A percentile compares a stretch with the other conserved stretches of the same genome.
These are phyloP conservation scores for Plicaturopsis crispa DNA, from an alignment of 768 basidiomycete genomes.

Conservation along the genomic window DNA sequence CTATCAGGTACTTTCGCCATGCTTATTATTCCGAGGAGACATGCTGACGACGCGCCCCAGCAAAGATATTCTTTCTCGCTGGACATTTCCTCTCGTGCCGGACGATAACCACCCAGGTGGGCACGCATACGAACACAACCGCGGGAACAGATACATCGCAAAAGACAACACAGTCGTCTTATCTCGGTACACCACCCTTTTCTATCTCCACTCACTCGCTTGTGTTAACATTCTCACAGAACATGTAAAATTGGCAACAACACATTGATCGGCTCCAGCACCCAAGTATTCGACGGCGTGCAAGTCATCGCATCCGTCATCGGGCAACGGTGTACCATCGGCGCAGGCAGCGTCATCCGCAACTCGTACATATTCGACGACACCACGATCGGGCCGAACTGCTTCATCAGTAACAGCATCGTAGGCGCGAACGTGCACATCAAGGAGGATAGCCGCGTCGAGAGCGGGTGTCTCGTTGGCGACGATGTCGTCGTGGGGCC, in stretches of 20 bases:
- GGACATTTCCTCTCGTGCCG: slow-evolving; percentile 94
- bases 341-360: slow-evolving; percentile 57
- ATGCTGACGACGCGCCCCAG: slow-evolving; percentile 29
- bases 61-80: slow-evolving; percentile 87
- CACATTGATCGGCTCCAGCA: slow-evolving; percentile 78
- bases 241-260: slow-evolving; percentile 78
- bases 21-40: slow-evolving; percentile 1
- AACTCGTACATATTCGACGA: slow-evolving; percentile 83
- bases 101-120: slow-evolving; percentile 88
- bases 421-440: slow-evolving; percentile 73
- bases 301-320: slow-evolving; percentile 69
- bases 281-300: slow-evolving; percentile 59
- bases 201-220: slow-evolving; percentile 1
- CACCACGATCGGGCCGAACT: slow-evolving; percentile 61
- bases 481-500: slow-evolving; percentile 78
- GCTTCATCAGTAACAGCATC: slow-evolving; percentile 71
- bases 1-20: slow-evolving; percentile 57
- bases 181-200: slow-evolving; percentile 52
- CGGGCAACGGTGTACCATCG: slow-evolving; percentile 69
- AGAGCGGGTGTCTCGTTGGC: slow-evolving; percentile 72
- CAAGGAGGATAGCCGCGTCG: slow-evolving; percentile 57
- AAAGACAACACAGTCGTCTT: slow-evolving; percentile 70
- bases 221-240: slow-evolving; percentile 27
- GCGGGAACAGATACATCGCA: slow-evolving; percentile 86
- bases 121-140: slow-evolving; percentile 75